Conservation (phyloP, 805 yeast species). For the Komagataella populi region DNA sequence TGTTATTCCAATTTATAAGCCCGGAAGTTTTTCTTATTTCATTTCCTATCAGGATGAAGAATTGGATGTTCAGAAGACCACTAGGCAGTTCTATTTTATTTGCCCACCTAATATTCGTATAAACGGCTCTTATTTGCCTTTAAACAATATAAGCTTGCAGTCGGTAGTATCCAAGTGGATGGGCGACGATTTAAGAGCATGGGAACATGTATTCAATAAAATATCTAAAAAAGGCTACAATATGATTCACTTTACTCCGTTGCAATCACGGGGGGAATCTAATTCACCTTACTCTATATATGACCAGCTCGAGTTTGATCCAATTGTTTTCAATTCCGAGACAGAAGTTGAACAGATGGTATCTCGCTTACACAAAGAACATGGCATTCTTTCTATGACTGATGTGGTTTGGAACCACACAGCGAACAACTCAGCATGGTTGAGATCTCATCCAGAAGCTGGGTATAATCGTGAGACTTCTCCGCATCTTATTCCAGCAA, state of each 20-base stretch:
- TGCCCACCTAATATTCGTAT: constrained; percentile 67
- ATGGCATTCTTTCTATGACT: constrained; percentile 64
- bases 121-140: constrained; percentile 41
- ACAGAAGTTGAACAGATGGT: constrained; percentile 43
- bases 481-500: constrained; percentile 77
- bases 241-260: constrained; percentile 92
- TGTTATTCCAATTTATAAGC: constrained; percentile 44
- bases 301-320: constrained; percentile 76
- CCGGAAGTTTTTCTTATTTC: constrained; percentile 76
- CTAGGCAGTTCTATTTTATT: constrained; percentile 57
- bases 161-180: constrained; percentile 87
- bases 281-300: constrained; percentile 87
- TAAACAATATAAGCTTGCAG: constrained; percentile 72
- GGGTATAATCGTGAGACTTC: constrained; percentile 83
- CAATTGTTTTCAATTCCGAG: constrained; percentile 39
- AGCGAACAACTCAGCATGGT: constrained; percentile 82
- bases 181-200: constrained; percentile 44
- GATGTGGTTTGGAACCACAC: constrained; percentile 95
- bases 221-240: constrained; percentile 74
- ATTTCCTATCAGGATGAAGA: constrained; percentile 34
- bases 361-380: constrained; percentile 30
- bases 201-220: constrained; percentile 54
- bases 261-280: constrained; percentile 80
- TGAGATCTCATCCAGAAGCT: constrained; percentile 74
- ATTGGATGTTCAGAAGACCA: constrained; percentile 20